A percentile compares a stretch with the other conserved stretches of the same genome.
These are phyloP conservation scores for Exophiala lecanii-corni DNA, from an alignment of 2,329 filamentous ascomycete genomes.

Conservation along the genomic window DNA sequence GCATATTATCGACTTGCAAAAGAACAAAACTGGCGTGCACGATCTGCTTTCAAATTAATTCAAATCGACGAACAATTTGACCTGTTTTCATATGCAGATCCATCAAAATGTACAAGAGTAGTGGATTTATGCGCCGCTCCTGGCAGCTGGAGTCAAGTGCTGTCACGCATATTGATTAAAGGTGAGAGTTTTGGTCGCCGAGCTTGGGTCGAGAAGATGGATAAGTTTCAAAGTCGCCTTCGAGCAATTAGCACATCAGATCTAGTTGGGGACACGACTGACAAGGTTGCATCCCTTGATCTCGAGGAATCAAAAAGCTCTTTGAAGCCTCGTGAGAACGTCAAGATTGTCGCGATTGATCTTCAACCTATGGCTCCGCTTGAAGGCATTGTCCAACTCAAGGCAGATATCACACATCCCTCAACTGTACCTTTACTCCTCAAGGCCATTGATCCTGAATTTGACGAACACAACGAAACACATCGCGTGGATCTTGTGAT, in stretches of 20 bases:
- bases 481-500: constrained; percentile 89
- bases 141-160: constrained; percentile 94
- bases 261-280: neutral
- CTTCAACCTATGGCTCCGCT: constrained; percentile 93
- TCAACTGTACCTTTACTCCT: constrained; percentile 88
- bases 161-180: constrained; percentile 89
- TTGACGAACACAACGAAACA: constrained; percentile 38
- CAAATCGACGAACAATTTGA: constrained; percentile 97
- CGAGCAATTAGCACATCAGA: constrained; percentile 48
- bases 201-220: constrained; percentile 82
- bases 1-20: constrained; percentile 97
- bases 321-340: constrained; percentile 57
- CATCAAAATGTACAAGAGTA: constrained; percentile 75
- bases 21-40: constrained; percentile 95
- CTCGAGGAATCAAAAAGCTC: constrained; percentile 28
- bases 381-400: constrained; percentile 84
- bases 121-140: constrained; percentile 95
- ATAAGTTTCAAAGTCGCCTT: constrained; percentile 45
- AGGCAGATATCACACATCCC: constrained; percentile 95
- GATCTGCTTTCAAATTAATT: constrained; percentile 93
- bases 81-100: constrained; percentile 63
- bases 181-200: constrained; percentile 82
- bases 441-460: constrained; percentile 71
- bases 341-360: constrained; percentile 94
- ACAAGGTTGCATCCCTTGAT: constrained; percentile 29